Evolutionary conservation across 306 rosid species (phyloP), one percentile per base, ranked within the genome.

Genomic region (Quercus wislizeni): DNA sequence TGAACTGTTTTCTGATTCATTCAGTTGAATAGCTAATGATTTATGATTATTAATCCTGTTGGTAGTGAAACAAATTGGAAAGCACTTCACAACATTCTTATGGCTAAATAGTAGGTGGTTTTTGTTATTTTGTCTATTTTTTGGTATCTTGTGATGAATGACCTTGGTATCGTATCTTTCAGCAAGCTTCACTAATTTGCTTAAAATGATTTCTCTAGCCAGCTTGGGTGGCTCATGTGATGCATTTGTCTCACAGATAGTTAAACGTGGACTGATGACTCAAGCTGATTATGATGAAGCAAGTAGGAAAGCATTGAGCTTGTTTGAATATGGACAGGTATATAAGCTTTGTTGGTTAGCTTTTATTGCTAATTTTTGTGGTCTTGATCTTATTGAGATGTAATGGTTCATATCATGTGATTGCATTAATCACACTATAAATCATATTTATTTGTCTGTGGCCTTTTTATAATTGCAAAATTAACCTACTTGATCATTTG

Each of bases 291-390:
- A 88, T 76, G 89, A 80, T 82, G 98, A 91, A 90, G 99, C 70
- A 51, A 95, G 97, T 79, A 78, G 80, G 74, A 95, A 90, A 80
- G 98, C 97, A 38, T 83, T 91, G 59, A 79, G 84, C 68, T 82
- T 93, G 87, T 95, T 95, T 27, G 89, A 90, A 83, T 95, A 87
- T 54, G 99, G 99, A 71, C 99, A 95, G 97, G 99, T 93, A 90
- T 35, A 27, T 74, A 31, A 11, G 12, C 71, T 72, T 79, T 57
- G 55, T 79, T 69, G 27, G 43, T 23, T 20, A 23, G 11, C 72
- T 67, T 35, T 19, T 67, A 1, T 67, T 19, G 52, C 17, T n/a
- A 68, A 35, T 75, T 33, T 11, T 71, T 81, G 52, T 75, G 49
- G 27, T 51, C 61, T 1, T 20, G 35, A 46, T 25, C 75, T 71